Conservation (phyloP, 768 basidiomycete genomes). For the Boletus barrowsii region DNA sequence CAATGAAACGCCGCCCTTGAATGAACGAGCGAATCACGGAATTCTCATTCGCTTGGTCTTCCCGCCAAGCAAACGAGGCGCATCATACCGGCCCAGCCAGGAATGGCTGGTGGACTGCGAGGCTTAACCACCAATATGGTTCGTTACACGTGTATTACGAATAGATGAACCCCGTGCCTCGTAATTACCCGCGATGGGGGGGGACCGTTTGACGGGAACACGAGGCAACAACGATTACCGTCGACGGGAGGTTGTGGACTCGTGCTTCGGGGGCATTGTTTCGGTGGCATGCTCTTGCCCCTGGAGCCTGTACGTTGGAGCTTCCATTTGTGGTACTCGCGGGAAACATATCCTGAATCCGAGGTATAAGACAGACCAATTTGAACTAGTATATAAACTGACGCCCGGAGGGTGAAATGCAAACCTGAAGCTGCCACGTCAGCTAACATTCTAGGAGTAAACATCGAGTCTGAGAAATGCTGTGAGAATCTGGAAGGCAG, state of each 20-base stretch:
- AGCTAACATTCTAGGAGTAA: neutral
- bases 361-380: slow-evolving; percentile 4
- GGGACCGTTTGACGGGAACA: slow-evolving; percentile 23
- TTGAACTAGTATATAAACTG: too few relatives aligned
- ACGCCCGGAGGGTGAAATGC: neutral
- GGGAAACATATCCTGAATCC: slow-evolving; percentile 13
- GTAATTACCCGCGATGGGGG: slow-evolving; percentile 7
- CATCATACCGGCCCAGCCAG: neutral
- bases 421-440: neutral
- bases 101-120: slow-evolving; percentile 2
- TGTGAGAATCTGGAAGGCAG: neutral
- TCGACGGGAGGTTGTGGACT: slow-evolving; percentile 2
- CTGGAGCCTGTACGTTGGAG: neutral
- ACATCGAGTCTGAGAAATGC: neutral
- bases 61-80: neutral
- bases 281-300: slow-evolving; percentile 1
- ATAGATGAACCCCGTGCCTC: slow-evolving; percentile 18
- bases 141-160: slow-evolving; percentile 19
- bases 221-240: slow-evolving; percentile 22
- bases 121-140: slow-evolving; percentile 13
- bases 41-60: neutral
- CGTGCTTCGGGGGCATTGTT: neutral
- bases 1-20: slow-evolving; percentile 1
- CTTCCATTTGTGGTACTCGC: slow-evolving; percentile 6
- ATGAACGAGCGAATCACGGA: slow-evolving; percentile 5